Evolutionary conservation across 805 yeast species (phyloP).

Genomic region (Tetrapisispora iriomotensis): DNA sequence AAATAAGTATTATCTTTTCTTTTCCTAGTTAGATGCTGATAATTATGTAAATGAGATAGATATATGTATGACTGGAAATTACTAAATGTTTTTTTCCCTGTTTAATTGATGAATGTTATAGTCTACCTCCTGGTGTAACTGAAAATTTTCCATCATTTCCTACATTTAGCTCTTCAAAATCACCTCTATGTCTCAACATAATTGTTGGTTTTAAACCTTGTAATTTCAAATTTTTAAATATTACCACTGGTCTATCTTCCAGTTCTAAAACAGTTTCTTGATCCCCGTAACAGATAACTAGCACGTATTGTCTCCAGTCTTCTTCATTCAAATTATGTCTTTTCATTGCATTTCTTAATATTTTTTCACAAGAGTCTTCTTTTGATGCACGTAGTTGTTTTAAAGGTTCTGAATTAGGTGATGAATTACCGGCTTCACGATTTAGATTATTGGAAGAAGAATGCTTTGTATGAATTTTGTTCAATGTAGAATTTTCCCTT

Average conservation of each 20-base stretch:
- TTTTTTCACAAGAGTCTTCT: conserved; percentile 84
- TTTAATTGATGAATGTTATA: no score
- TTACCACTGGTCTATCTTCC: conserved; percentile 80
- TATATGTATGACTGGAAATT: no score
- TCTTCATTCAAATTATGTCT: conserved; percentile 67
- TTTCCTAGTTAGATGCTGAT: no score
- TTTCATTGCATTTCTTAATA: conserved; percentile 79
- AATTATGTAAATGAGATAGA: no score
- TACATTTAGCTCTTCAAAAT: conserved; percentile 26
- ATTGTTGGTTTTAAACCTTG: conserved; percentile 83
- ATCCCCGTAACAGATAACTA: conserved; percentile 85
- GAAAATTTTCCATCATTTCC: conserved; percentile 12
- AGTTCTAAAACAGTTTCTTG: conserved; percentile 74
- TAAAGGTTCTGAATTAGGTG: conserved; percentile 48
- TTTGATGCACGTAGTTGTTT: conserved; percentile 77
- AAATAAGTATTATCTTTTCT: no score
- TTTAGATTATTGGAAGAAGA: not conserved
- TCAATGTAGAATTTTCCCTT: not conserved
- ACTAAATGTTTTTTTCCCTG: no score
- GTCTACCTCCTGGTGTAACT: conserved; percentile 23
- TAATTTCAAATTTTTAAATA: conserved; percentile 77
- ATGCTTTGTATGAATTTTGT: not conserved
- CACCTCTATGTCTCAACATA: conserved; percentile 80
- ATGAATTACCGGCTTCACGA: not conserved
- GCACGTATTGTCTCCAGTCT: conserved; percentile 82